A percentile compares a stretch with the other conserved stretches of the same genome.
These are phyloP conservation scores for Moesziomyces sp. DNA, from an alignment of 1,284 basidiomycete species.

Conservation along the genomic window DNA sequence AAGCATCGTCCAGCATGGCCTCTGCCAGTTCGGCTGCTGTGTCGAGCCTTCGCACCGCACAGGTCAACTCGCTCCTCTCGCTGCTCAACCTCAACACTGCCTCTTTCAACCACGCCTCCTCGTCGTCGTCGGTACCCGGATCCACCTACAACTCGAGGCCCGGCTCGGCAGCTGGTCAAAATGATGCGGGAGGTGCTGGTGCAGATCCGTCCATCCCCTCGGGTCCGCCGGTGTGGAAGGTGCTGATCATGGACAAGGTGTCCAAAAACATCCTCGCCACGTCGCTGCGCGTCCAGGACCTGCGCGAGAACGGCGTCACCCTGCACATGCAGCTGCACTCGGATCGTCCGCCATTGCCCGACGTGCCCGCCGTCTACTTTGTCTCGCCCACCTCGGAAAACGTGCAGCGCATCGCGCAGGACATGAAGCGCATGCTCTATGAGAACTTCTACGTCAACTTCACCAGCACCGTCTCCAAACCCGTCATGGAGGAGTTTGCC, in stretches of 20 bases:
- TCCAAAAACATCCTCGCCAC: slow-evolving; percentile 97
- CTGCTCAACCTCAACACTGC: slow-evolving; percentile 65
- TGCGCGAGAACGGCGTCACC: slow-evolving; percentile 95
- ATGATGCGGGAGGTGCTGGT: slow-evolving; percentile 3
- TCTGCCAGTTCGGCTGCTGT: slow-evolving; percentile 21
- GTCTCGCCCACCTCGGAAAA: slow-evolving; percentile 89
- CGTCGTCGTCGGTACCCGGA: slow-evolving; percentile 33
- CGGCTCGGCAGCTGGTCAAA: slow-evolving; percentile 34
- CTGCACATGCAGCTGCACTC: slow-evolving; percentile 95
- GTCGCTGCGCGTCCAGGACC: slow-evolving; percentile 91
- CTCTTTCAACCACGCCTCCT: slow-evolving; percentile 41
- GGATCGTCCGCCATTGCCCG: slow-evolving; percentile 85
- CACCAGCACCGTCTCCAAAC: slow-evolving; percentile 86
- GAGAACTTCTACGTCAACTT: slow-evolving; percentile 95
- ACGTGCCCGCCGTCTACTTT: slow-evolving; percentile 98
- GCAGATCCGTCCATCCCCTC: slow-evolving; percentile 32
- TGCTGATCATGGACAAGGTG: slow-evolving; percentile 91
- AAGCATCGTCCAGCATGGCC: slow-evolving; percentile 15
- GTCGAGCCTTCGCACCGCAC: slow-evolving; percentile 54
- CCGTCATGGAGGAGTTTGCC: slow-evolving; percentile 92
- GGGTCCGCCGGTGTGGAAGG: slow-evolving; percentile 92
- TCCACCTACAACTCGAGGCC: slow-evolving; percentile 45
- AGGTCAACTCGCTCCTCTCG: slow-evolving; percentile 60
- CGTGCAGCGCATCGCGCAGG: slow-evolving; percentile 75
- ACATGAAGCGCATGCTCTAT: slow-evolving; percentile 85